These are phyloP conservation scores for Diddensiella santjacobensis DNA, from an alignment of 805 yeast species.

Conservation along the genomic window DNA sequence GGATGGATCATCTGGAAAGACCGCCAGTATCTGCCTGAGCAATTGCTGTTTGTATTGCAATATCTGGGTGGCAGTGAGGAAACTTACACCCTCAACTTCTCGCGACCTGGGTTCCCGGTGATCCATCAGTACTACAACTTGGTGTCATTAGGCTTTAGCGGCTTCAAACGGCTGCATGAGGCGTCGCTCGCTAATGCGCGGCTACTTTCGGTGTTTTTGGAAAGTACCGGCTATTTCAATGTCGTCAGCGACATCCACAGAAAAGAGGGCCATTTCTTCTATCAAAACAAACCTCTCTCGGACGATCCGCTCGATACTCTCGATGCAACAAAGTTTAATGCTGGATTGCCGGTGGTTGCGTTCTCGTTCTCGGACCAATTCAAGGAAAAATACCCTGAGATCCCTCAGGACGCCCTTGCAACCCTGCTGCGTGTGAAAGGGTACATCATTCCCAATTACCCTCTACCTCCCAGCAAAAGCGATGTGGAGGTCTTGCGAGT, in stretches of 20 bases:
- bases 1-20: constrained; percentile 91
- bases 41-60: constrained; percentile 69
- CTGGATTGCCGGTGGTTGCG: constrained; percentile 88
- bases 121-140: constrained; percentile 84
- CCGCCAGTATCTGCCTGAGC: constrained; percentile 58
- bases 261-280: constrained; percentile 35
- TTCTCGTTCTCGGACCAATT: constrained; percentile 67
- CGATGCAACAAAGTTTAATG: constrained; percentile 41
- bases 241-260: constrained; percentile 78
- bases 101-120: constrained; percentile 90
- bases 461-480: constrained; percentile 60
- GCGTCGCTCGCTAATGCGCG: constrained; percentile 71
- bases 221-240: constrained; percentile 61
- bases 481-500: constrained; percentile 73
- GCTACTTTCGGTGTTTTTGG: constrained; percentile 54
- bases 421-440: constrained; percentile 71
- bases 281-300: background rate
- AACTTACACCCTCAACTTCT: constrained; percentile 80
- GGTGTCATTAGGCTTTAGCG: constrained; percentile 63
- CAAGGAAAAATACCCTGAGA: constrained; percentile 59
- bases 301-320: constrained; percentile 11
- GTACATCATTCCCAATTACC: constrained; percentile 87
- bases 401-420: constrained; percentile 77
- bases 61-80: constrained; percentile 88
- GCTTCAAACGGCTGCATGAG: constrained; percentile 62